Percentiles rank a stretch among this genome's conserved stretches.
Conservation (phyloP, 2,329 filamentous ascomycete species). For the Epicoccum sorghinum region DNA sequence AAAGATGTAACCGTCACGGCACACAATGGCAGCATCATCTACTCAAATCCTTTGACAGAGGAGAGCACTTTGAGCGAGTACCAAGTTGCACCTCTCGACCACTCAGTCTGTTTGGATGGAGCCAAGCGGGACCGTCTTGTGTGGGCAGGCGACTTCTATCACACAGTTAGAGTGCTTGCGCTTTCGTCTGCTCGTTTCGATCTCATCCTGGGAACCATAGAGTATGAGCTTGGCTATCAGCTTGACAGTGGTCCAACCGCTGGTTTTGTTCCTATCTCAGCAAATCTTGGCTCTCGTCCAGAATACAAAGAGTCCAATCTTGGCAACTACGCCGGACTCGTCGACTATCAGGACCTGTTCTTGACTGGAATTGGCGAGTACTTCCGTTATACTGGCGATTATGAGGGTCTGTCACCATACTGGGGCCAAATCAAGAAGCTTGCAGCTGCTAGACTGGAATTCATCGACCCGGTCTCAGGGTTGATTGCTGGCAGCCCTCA, state of each 20-base stretch:
- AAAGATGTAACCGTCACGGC: constrained; percentile 39
- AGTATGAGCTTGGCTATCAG: constrained; percentile 34
- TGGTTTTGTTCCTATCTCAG: constrained; percentile 19
- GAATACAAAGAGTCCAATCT: constrained; percentile 4
- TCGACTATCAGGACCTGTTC: constrained; percentile 43
- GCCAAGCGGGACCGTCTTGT: constrained; percentile 52
- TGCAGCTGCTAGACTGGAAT: constrained; percentile 24
- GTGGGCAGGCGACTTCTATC: constrained; percentile 53
- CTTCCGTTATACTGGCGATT: constrained; percentile 31
- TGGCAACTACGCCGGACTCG: constrained; percentile 12
- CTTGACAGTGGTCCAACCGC: constrained; percentile 2
- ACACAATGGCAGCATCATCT: constrained; percentile 40
- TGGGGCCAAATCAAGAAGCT: constrained; percentile 35
- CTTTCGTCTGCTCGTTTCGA: constrained; percentile 47
- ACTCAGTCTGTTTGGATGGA: constrained; percentile 51
- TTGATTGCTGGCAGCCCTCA: constrained; percentile 26
- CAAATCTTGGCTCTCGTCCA: constrained; percentile 11
- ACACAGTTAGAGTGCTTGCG: constrained; percentile 48
- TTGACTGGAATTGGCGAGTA: constrained; percentile 35
- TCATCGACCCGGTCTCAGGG: constrained; percentile 35
- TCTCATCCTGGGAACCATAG: constrained; percentile 43
- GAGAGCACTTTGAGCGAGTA: constrained; percentile 46
- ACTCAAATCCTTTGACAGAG: constrained; percentile 39
- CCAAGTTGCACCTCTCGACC: constrained; percentile 41
- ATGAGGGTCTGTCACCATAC: constrained; percentile 18